Percentiles rank a stretch among this genome's conserved stretches.
Evolutionary conservation across 1,139 yeast species (phyloP).

Genomic region (Blastobotrys aristatus): DNA sequence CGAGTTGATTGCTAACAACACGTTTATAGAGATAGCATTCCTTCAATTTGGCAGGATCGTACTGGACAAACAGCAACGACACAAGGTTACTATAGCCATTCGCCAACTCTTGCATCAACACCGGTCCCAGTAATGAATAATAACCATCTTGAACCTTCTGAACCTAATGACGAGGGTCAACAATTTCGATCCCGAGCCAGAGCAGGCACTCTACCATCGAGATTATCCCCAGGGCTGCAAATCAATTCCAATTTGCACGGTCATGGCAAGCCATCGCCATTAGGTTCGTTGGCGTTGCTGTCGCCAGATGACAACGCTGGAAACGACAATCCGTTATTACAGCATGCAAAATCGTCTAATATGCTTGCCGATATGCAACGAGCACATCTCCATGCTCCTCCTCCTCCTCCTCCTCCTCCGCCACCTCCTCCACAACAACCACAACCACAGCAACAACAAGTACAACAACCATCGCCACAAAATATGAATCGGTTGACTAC

Average conservation of each 20-base stretch:
- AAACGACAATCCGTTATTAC: conserved; percentile 16
- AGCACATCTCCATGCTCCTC: conserved; percentile 3
- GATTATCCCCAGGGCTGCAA: conserved; percentile 33
- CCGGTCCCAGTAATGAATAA: not conserved
- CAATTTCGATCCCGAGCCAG: conserved; percentile 29
- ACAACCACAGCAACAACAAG: conserved; percentile 13
- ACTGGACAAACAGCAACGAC: not conserved
- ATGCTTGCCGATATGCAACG: conserved; percentile 4
- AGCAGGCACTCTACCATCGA: conserved; percentile 43
- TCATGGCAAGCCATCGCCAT: conserved; percentile 14
- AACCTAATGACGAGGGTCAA: conserved; percentile 2
- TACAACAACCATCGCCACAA: not conserved
- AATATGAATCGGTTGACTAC: too few relatives aligned
- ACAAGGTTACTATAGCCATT: conserved; percentile 2
- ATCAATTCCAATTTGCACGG: conserved; percentile 8
- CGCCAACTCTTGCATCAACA: conserved; percentile 5
- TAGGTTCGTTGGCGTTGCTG: conserved; percentile 33
- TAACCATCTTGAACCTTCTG: too few relatives aligned
- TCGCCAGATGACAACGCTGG: conserved; percentile 26
- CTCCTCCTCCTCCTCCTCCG: conserved; percentile 12
- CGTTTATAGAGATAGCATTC: conserved; percentile 10
- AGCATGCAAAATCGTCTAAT: conserved; percentile 6
- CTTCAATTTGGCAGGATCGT: conserved; percentile 15
- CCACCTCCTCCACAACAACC: conserved; percentile 13
- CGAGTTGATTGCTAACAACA: conserved; percentile 3